Conservation (phyloP, 805 yeast species). For the Zygotorulaspora chibaensis region DNA sequence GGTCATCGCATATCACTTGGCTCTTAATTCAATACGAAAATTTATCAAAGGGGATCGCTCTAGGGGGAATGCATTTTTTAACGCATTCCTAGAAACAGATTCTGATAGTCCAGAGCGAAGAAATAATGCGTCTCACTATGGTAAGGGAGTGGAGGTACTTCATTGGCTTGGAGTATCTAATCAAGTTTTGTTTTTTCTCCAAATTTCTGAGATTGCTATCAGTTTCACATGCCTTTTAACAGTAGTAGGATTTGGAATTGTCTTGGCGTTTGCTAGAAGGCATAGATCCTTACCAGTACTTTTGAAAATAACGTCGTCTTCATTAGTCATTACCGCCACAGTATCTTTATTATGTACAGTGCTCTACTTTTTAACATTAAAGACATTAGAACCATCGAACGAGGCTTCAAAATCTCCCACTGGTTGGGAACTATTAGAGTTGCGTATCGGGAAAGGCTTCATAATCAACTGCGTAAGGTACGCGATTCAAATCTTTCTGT, state of each 20-base stretch:
- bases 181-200: slow-evolving; percentile 7
- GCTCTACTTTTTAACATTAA: slow-evolving; percentile 14
- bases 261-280: slow-evolving; percentile 9
- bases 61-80: slow-evolving; percentile 18
- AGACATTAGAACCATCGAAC: slow-evolving; percentile 15
- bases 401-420: slow-evolving; percentile 6
- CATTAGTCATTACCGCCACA: slow-evolving; percentile 11
- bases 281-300: slow-evolving; percentile 10
- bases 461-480: slow-evolving; percentile 18
- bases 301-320: slow-evolving; percentile 6
- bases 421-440: slow-evolving; percentile 22
- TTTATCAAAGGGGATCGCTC: slow-evolving; percentile 18
- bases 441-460: slow-evolving; percentile 22
- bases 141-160: slow-evolving; percentile 18
- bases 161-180: slow-evolving; percentile 17
- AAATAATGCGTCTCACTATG: slow-evolving; percentile 7
- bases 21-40: slow-evolving; percentile 19
- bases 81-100: slow-evolving; percentile 11
- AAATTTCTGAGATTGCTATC: slow-evolving; percentile 13
- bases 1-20: slow-evolving; percentile 23
- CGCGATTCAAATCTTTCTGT: slow-evolving; percentile 12
- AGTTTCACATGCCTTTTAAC: slow-evolving; percentile 8
- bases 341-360: slow-evolving; percentile 11
- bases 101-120: slow-evolving; percentile 1
- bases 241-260: slow-evolving; percentile 15